Conservation (phyloP, 352 stramenopile species). For the Elongisporangium anandrum region DNA sequence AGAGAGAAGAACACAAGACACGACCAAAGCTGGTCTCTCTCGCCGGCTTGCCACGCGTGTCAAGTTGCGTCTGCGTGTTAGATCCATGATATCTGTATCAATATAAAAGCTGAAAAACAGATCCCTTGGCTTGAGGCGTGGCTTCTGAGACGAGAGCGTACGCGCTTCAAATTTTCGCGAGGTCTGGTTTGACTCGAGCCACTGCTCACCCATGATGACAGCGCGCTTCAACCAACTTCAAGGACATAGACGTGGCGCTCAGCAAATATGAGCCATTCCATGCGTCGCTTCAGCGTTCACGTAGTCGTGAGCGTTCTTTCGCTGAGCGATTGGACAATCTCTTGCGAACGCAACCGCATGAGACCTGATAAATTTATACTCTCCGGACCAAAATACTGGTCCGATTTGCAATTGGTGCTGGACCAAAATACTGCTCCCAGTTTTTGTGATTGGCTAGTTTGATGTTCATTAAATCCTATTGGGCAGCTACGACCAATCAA, state of each 20-base stretch:
- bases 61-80: neutral
- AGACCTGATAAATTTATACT: too few relatives aligned
- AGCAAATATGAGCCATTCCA: neutral
- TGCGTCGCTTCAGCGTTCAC: too few relatives aligned
- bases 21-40: slow-evolving; percentile 1
- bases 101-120: neutral
- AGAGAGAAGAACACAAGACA: neutral
- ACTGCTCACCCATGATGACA: neutral
- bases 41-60: neutral
- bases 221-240: neutral
- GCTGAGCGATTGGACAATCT: too few relatives aligned
- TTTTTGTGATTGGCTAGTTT: too few relatives aligned
- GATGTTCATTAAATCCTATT: too few relatives aligned
- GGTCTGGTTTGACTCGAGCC: neutral
- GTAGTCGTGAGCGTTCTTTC: too few relatives aligned
- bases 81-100: slow-evolving; percentile 2
- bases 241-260: neutral
- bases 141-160: neutral
- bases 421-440: too few relatives aligned
- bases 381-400: too few relatives aligned
- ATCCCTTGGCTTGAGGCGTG: neutral
- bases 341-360: neutral
- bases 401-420: too few relatives aligned
- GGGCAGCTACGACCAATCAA: too few relatives aligned
- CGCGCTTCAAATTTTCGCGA: slow-evolving; percentile 5